Evolutionary conservation across 108 stramenopile species (phyloP).

Genomic region (Fistulifera solaris): DNA sequence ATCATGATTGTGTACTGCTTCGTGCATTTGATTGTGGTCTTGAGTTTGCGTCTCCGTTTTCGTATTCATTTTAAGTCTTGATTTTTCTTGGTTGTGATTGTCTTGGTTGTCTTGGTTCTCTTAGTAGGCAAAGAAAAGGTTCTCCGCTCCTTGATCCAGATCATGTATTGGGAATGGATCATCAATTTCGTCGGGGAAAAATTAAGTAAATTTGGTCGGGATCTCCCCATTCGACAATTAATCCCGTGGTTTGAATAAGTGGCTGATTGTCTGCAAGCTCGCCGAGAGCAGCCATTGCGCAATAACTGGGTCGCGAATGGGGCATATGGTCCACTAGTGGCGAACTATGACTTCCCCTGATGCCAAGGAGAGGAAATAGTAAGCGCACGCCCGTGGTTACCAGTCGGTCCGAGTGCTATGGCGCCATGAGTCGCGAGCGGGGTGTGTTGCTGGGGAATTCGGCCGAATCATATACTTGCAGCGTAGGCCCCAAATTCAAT

Average conservation of each 20-base stretch:
- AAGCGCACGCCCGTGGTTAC: conserved; percentile 27
- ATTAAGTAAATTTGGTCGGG: not conserved
- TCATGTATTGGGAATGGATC: too few relatives aligned
- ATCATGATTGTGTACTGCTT: too few relatives aligned
- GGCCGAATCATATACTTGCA: conserved; percentile 9
- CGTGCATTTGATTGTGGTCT: too few relatives aligned
- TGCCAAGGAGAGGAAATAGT: conserved; percentile 20
- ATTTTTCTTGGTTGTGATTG: too few relatives aligned
- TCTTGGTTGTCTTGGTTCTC: too few relatives aligned
- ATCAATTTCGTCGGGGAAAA: too few relatives aligned
- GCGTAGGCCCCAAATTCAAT: conserved; percentile 15
- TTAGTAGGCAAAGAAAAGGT: too few relatives aligned
- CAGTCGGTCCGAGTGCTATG: conserved; percentile 22
- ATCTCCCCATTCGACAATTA: conserved; percentile 9
- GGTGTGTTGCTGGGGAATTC: conserved; percentile 15
- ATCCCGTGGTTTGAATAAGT: not conserved
- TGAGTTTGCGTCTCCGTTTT: too few relatives aligned
- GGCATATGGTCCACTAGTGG: conserved; percentile 10
- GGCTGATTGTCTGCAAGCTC: not conserved
- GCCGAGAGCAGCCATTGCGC: conserved; percentile 8
- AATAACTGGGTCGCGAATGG: conserved; percentile 21
- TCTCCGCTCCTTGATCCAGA: too few relatives aligned
- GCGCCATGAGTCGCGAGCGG: conserved; percentile 12
- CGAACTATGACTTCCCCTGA: conserved; percentile 13
- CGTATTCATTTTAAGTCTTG: too few relatives aligned